Conservation (phyloP, 2,329 filamentous ascomycete genomes). For the Paramyrothecium sp. region DNA sequence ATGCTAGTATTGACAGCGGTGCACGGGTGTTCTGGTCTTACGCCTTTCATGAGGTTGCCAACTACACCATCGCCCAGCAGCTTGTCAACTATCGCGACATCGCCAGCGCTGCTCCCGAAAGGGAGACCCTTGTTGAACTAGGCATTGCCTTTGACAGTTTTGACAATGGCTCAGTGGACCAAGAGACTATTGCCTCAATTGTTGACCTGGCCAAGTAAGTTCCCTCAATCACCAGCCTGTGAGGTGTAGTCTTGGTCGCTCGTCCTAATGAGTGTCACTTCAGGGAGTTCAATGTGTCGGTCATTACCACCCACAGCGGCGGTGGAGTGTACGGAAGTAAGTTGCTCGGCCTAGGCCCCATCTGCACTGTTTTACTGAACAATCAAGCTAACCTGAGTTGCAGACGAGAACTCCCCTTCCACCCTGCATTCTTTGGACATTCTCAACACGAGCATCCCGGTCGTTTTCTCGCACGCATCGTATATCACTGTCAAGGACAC, state of each 20-base stretch:
- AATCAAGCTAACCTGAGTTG: too few relatives aligned
- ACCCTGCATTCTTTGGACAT: neutral
- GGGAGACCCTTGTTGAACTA: neutral
- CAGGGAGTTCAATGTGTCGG: neutral
- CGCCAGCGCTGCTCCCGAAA: neutral
- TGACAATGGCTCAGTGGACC: neutral
- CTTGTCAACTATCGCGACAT: neutral
- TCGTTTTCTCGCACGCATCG: neutral
- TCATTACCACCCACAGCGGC: neutral
- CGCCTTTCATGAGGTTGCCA: neutral
- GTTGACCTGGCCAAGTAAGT: neutral
- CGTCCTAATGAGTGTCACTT: too few relatives aligned
- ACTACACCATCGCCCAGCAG: neutral
- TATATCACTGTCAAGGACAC: neutral
- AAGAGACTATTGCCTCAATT: neutral
- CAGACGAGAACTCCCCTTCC: neutral
- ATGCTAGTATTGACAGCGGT: neutral
- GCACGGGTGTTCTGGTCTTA: neutral
- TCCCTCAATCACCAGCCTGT: too few relatives aligned
- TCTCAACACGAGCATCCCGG: neutral
- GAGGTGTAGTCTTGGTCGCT: too few relatives aligned
- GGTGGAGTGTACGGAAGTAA: neutral
- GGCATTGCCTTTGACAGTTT: neutral
- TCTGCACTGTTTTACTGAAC: too few relatives aligned
- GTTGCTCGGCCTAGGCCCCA: too few relatives aligned